Evolutionary conservation across 2,329 filamentous ascomycete genomes (phyloP).

Genomic region (Chaetomium globosum): DNA sequence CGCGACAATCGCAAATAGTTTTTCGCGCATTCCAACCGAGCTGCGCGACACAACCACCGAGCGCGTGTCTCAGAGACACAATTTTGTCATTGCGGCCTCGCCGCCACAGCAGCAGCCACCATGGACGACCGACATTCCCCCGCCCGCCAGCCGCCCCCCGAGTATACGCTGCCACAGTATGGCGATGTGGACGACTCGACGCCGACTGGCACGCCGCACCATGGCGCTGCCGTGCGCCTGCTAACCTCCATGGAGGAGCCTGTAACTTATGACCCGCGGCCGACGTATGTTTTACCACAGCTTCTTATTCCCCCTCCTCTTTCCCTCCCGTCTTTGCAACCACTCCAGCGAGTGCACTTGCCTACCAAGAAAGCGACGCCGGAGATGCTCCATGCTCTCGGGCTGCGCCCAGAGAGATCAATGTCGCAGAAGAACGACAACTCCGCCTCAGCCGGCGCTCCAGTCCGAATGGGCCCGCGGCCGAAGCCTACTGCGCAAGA

Average conservation of each 20-base stretch:
- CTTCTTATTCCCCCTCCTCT: slow-evolving; percentile 34
- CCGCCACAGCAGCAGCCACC: slow-evolving; percentile 26
- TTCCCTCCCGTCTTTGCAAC: slow-evolving; percentile 25
- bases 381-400: slow-evolving; percentile 19
- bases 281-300: slow-evolving; percentile 55
- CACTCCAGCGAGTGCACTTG: slow-evolving; percentile 30
- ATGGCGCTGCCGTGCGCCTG: slow-evolving; percentile 60
- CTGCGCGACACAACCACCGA: slow-evolving; percentile 1
- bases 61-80: slow-evolving; percentile 24
- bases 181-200: slow-evolving; percentile 55
- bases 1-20: slow-evolving; percentile 18
- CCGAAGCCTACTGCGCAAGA: slow-evolving; percentile 33
- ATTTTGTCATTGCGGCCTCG: slow-evolving; percentile 16
- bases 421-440: slow-evolving; percentile 8
- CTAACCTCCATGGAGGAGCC: slow-evolving; percentile 65
- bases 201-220: slow-evolving; percentile 48
- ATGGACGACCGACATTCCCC: slow-evolving; percentile 58
- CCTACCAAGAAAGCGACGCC: slow-evolving; percentile 30
- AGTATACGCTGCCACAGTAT: slow-evolving; percentile 61
- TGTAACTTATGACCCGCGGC: slow-evolving; percentile 45
- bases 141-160: slow-evolving; percentile 56
- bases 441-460: slow-evolving; percentile 20
- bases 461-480: slow-evolving; percentile 30
- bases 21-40: background rate
- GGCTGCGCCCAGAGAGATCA: slow-evolving; percentile 9